Base-by-base conservation (phyloP, 305 asterid genomes). In the Solanum hybrid region DNA sequence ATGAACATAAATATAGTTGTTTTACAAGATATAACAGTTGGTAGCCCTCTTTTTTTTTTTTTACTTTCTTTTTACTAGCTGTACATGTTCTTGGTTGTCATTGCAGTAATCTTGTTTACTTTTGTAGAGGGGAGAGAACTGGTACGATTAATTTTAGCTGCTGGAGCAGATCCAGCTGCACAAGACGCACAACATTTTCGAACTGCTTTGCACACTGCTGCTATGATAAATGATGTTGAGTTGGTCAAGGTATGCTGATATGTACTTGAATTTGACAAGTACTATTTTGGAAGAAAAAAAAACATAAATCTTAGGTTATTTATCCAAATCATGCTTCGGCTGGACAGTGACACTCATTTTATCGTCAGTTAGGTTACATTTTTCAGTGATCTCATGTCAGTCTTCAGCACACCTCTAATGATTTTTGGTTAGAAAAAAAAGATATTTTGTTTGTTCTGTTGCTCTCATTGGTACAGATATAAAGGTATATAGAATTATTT, bases 141-240 rank as follows among this genome's bases (percentile, higher is more conserved):
- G 91, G 99, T 95, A 78, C 92, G 89, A 91, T 91, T 94, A 90
- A 93, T 97, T 88, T 95, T 97, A 34, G 96, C 98, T 90, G 96
- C 99, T 2, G 98, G 98, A 89, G 99, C 99, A 86, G 97, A 97
- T 90, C 97, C 98, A 87, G 91, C 94, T 86, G 96, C 98, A 90
- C 97, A 97, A 91, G 99, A 97, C 91, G 87, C 92, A 88, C 97
- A 95, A 90, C 97, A 95, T 91, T 93, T 95, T 15, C 98, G 96
- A 90, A 97, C 99, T 89, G 98, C 98, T 92, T 93, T 97, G 94
- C 99, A 97, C 88, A 94, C 98, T 90, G 98, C 99, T 88, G 95
- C 98, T 29, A 96, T 95, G 98, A 95, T 95, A 91, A 94, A 96
- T 90, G 98, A 97, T 91, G 94, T 95, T 82, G 97, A 94, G 92